These are phyloP conservation scores for Trichoderma cornu-damae DNA, from an alignment of 2,329 filamentous ascomycete genomes.

Conservation along the genomic window DNA sequence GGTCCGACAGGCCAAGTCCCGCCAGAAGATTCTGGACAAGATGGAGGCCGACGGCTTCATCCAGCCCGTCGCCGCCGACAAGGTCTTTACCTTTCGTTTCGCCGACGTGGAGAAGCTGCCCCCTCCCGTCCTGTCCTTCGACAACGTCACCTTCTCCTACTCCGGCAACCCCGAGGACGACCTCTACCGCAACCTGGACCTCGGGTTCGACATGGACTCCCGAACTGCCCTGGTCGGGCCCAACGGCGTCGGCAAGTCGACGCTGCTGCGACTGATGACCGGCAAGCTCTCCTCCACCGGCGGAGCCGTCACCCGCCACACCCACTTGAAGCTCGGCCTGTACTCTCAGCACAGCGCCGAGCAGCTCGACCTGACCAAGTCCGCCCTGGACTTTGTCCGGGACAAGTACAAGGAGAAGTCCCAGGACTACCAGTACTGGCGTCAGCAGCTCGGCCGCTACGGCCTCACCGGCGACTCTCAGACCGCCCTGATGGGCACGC, in stretches of 20 bases:
- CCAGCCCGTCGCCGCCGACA: conserved; percentile 77
- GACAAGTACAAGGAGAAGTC: conserved; percentile 87
- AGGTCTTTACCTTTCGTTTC: conserved; percentile 95
- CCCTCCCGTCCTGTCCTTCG: conserved; percentile 91
- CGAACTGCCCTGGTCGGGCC: conserved; percentile 94
- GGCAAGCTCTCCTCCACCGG: conserved; percentile 82
- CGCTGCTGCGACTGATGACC: conserved; percentile 91
- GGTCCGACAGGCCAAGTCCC: conserved; percentile 96
- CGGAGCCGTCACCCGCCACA: conserved; percentile 83
- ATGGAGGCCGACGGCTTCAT: conserved; percentile 99
- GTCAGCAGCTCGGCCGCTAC: conserved; percentile 92
- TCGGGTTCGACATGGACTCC: conserved; percentile 99
- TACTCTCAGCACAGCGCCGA: conserved; percentile 99
- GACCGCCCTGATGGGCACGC: conserved; percentile 94
- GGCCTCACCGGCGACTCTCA: conserved; percentile 89
- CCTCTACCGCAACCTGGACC: conserved; percentile 92
- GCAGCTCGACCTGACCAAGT: conserved; percentile 97
- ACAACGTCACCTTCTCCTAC: conserved; percentile 97
- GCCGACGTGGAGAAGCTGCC: conserved; percentile 99
- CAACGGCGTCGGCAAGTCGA: conserved; percentile 99
- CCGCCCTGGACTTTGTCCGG: conserved; percentile 91
- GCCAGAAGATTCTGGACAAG: conserved; percentile 99
- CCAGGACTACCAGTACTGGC: conserved; percentile 99
- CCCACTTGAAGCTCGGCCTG: conserved; percentile 94
- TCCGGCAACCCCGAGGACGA: conserved; percentile 84